Evolutionary conservation across 345 rosid species (phyloP).

Genomic region (Populus ilicifolia): DNA sequence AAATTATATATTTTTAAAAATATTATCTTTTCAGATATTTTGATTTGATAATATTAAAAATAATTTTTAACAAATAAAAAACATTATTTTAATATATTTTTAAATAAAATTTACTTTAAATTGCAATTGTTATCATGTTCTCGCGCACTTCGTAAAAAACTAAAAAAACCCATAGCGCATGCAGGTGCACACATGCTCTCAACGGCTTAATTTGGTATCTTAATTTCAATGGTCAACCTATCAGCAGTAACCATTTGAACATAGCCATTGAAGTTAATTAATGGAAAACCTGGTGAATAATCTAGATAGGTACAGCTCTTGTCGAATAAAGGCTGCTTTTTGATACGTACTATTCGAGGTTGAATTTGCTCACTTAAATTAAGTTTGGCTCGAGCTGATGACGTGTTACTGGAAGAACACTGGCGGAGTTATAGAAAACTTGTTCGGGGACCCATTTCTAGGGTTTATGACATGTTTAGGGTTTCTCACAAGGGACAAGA

Average conservation of each 20-base stretch:
- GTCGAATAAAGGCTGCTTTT: background rate
- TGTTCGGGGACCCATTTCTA: background rate
- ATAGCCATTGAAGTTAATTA: background rate
- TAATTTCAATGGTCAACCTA: background rate
- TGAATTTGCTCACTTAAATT: background rate
- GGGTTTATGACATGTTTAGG: conserved; percentile 3
- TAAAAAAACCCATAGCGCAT: no score
- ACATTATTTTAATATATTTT: no score
- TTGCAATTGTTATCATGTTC: no score
- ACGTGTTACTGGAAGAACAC: no score
- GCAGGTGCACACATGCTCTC: background rate
- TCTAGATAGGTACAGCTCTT: background rate
- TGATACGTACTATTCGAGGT: background rate
- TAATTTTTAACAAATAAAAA: no score
- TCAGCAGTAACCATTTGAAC: background rate
- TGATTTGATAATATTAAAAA: fast-evolving
- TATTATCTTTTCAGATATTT: no score
- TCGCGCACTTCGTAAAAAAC: no score
- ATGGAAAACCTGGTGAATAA: background rate
- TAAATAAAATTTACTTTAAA: no score
- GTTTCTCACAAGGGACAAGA: background rate
- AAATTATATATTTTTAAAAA: no score
- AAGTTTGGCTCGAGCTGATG: no score
- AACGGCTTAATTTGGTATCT: background rate
- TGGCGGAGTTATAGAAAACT: background rate